These are phyloP conservation scores for Steccherinum ochraceum DNA, from an alignment of 768 basidiomycete genomes.

Conservation along the genomic window DNA sequence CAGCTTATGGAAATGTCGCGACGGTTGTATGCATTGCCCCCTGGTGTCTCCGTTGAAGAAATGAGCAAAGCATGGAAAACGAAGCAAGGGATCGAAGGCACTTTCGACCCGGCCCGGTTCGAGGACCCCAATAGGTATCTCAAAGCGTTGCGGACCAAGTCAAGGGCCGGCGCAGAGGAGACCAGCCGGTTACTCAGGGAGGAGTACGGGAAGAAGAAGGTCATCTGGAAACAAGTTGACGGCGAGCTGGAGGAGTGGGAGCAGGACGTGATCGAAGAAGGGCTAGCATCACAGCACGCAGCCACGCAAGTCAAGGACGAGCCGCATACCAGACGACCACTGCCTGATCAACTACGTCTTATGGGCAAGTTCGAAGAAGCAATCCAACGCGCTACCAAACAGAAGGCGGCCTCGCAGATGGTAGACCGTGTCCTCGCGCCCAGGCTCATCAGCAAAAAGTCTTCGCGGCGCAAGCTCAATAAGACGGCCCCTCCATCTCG, in stretches of 20 bases:
- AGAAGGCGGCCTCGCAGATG: too few species aligned
- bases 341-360: too few species aligned
- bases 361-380: too few species aligned
- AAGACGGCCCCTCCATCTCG: too few species aligned
- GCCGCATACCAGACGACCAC: too few species aligned
- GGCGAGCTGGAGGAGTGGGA: background rate
- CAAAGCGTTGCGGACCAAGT: constrained; percentile 36
- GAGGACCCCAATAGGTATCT: constrained; percentile 28
- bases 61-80: constrained; percentile 31
- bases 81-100: constrained; percentile 4
- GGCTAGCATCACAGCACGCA: background rate
- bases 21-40: constrained; percentile 41
- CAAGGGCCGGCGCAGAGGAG: constrained; percentile 38
- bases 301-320: too few species aligned
- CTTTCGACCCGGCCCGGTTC: constrained; percentile 28
- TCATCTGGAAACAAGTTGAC: constrained; percentile 15
- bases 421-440: too few species aligned
- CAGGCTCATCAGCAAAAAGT: too few species aligned
- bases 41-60: constrained; percentile 32
- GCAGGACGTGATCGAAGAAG: background rate
- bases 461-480: too few species aligned
- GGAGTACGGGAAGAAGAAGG: constrained; percentile 39
- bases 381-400: too few species aligned
- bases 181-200: constrained; percentile 28
- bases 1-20: constrained; percentile 37